Percentiles rank a stretch among this genome's conserved stretches.
These are phyloP conservation scores for Hypoxylon perforatum DNA, from an alignment of 495 filamentous ascomycete species.

Conservation along the genomic window DNA sequence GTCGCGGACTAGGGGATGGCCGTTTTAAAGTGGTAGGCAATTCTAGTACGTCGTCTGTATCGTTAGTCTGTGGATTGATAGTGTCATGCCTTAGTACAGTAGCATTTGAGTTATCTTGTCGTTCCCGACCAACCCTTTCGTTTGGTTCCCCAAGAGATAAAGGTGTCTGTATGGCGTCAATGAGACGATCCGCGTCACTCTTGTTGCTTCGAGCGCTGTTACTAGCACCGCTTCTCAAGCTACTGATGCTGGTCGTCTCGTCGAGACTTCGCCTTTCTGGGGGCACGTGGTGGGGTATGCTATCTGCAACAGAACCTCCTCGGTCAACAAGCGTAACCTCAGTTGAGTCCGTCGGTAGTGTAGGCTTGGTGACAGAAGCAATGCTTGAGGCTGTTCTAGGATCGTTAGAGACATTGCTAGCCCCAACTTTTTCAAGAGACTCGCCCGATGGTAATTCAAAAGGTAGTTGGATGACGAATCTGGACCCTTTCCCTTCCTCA, in stretches of 20 bases:
- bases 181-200: constrained; percentile 79
- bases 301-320: constrained; percentile 41
- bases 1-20: constrained; percentile 9
- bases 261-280: constrained; percentile 50
- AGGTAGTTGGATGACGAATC: constrained; percentile 78
- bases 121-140: constrained; percentile 38
- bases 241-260: constrained; percentile 58
- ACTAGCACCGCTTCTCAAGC: constrained; percentile 65
- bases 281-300: constrained; percentile 15
- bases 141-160: constrained; percentile 57
- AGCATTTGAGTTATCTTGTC: constrained; percentile 33
- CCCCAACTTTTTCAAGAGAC: constrained; percentile 34
- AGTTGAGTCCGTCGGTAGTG: constrained; percentile 51
- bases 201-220: constrained; percentile 64
- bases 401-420: constrained; percentile 21
- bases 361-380: constrained; percentile 45
- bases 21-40: background rate
- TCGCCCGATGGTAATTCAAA: constrained; percentile 70
- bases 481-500: constrained; percentile 84
- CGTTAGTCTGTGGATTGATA: background rate
- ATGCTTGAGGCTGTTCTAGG: constrained; percentile 28
- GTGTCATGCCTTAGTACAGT: constrained; percentile 15
- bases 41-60: background rate
- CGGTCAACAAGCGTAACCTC: constrained; percentile 70
- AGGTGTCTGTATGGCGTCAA: constrained; percentile 78